Evolutionary conservation across 83 land plant species (phyloP), one percentile per base, ranked within the genome.

Genomic region (Picea mariana): DNA sequence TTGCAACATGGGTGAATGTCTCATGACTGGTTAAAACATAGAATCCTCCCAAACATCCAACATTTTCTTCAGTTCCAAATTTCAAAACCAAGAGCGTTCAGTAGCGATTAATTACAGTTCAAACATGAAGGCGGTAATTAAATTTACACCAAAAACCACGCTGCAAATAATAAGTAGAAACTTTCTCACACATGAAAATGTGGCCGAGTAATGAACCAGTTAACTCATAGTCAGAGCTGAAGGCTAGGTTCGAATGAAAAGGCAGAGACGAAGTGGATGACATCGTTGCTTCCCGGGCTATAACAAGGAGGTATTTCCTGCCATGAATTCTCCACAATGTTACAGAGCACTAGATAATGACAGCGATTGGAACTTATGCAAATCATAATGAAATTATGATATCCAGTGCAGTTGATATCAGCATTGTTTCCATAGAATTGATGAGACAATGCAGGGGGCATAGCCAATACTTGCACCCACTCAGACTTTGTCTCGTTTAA

Each of bases 381-480:
- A 6, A 89, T 81, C 7, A 89, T 65, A 62, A 89, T 89, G 80
- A 15, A 21, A 63, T 89, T 52, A 21, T 85, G 85, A 12, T 73
- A 72, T 0, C 85, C 91, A 42, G 77, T 79, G 63, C 91, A 89
- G 80, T 89, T 89, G 18, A 89, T 81, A 58, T 89, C 91, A 15
- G 83, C 84, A 62, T 89, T 89, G 86, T 85, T 89, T 62, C 91
- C 91, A 69, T 82, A 87, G n/a, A 82, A 84, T 75, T 84, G 83
- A 44, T 89, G 88, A 9, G 91, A 89, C 88, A 89, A 85, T 23
- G 88, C 72, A 0, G 88, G 85, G 1, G 88, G 88, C 88, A 89
- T 86, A 13, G 84, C 82, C 6, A 87, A 82, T 11, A 85, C 75
- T 67, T 89, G 88, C 15, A 4, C 40, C 91, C 91, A 89, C 4